Conservation (phyloP, 768 basidiomycete genomes). For the Tricholoma bakamatsutake region DNA sequence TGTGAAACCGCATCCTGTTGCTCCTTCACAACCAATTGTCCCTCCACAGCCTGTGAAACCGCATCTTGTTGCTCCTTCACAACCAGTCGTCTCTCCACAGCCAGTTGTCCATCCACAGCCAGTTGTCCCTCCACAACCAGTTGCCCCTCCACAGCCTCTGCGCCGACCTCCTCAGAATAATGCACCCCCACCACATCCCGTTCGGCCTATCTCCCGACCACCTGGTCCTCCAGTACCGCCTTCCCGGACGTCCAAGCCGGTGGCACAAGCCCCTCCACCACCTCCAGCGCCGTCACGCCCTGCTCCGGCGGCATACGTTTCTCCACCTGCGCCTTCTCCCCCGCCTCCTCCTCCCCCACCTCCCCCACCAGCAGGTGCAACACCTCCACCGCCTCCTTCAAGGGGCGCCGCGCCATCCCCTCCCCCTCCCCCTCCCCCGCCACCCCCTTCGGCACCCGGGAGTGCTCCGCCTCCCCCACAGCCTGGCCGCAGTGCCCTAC, state of each 20-base stretch:
- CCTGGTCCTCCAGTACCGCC: conserved; percentile 6
- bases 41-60: conserved; percentile 20
- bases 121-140: no score
- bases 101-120: no score
- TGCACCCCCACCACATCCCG: conserved; percentile 16
- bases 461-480: conserved; percentile 42
- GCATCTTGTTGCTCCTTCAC: no score
- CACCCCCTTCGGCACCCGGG: conserved; percentile 29
- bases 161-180: conserved; percentile 9
- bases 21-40: conserved; percentile 5
- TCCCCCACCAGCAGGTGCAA: conserved; percentile 25
- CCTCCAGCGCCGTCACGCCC: conserved; percentile 23
- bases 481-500: conserved; percentile 41
- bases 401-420: conserved; percentile 18
- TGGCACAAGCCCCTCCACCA: conserved; percentile 16
- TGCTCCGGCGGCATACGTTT: conserved; percentile 23
- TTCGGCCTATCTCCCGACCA: conserved; percentile 7
- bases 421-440: conserved; percentile 34
- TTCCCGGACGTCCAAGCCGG: conserved; percentile 4
- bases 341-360: conserved; percentile 24
- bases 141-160: conserved; percentile 16
- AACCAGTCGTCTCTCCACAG: no score
- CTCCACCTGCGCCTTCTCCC: conserved; percentile 33
- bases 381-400: conserved; percentile 20
- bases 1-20: no score